These are phyloP conservation scores for Curvularia spicifera DNA, from an alignment of 2,329 filamentous ascomycete species.

Conservation along the genomic window DNA sequence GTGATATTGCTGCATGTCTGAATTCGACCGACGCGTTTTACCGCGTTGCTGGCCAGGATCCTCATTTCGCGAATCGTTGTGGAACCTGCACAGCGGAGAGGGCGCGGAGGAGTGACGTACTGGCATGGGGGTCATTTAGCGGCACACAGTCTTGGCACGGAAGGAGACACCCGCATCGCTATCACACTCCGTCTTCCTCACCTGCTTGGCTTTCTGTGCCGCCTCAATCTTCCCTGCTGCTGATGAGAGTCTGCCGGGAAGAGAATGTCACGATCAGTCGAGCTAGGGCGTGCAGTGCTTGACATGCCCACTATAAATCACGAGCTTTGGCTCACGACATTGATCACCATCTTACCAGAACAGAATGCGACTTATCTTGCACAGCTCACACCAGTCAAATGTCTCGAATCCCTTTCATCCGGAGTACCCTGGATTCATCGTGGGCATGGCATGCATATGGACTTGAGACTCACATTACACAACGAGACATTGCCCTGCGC, in stretches of 20 bases:
- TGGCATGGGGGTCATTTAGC: conserved; percentile 23
- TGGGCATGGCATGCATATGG: conserved; percentile 42
- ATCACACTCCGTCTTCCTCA: conserved; percentile 1
- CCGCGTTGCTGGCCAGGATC: conserved; percentile 24
- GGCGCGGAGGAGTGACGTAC: conserved; percentile 27
- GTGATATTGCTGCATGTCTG: conserved; percentile 14
- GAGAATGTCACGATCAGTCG: conserved; percentile 37
- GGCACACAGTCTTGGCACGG: conserved; percentile 29
- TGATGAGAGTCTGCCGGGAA: conserved; percentile 6
- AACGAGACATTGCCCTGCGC: conserved; percentile 31
- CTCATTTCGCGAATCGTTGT: conserved; percentile 30
- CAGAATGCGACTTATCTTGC: conserved; percentile 34
- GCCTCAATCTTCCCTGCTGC: neutral
- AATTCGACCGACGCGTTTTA: conserved; percentile 23
- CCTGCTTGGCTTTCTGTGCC: conserved; percentile 8
- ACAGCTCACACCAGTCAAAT: conserved; percentile 20
- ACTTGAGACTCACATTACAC: conserved; percentile 33
- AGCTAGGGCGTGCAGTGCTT: conserved; percentile 47
- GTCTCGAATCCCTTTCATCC: conserved; percentile 33
- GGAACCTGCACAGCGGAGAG: conserved; percentile 13
- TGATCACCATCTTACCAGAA: conserved; percentile 44
- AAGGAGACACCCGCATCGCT: neutral
- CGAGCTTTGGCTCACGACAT: conserved; percentile 47
- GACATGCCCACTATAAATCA: conserved; percentile 29
- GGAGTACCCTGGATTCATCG: conserved; percentile 43